These are phyloP conservation scores for Suillus spraguei DNA, from an alignment of 768 basidiomycete species.

Conservation along the genomic window DNA sequence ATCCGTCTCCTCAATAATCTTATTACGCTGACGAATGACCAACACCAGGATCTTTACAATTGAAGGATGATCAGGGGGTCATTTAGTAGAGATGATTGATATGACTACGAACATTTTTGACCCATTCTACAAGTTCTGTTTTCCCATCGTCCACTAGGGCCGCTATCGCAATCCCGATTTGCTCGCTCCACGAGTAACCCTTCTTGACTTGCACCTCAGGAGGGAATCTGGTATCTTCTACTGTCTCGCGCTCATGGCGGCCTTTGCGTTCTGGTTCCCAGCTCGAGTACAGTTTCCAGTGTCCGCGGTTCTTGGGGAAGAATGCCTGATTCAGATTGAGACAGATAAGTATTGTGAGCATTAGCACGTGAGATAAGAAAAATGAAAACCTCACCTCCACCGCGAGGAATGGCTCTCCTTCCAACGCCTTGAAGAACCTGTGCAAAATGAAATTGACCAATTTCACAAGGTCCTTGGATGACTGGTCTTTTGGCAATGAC, in stretches of 20 bases:
- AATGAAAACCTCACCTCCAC: conserved; percentile 69
- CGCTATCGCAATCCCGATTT: conserved; percentile 84
- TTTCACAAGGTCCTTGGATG: conserved; percentile 80
- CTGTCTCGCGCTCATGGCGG: conserved; percentile 32
- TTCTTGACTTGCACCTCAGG: conserved; percentile 83
- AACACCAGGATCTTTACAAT: conserved; percentile 56
- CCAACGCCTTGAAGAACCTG: conserved; percentile 91
- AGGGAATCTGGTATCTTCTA: conserved; percentile 46
- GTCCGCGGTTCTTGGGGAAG: conserved; percentile 85
- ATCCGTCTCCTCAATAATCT: conserved; percentile 65
- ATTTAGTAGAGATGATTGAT: conserved; percentile 12
- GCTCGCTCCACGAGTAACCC: conserved; percentile 86
- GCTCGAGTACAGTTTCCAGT: conserved; percentile 86
- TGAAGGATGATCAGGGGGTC: conserved; percentile 19
- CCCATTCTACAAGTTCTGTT: conserved; percentile 72
- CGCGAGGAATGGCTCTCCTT: conserved; percentile 82
- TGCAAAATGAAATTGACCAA: conserved; percentile 87
- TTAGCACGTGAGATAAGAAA: conserved; percentile 24
- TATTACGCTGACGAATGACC: conserved; percentile 60
- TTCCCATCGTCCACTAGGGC: conserved; percentile 70
- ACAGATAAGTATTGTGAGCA: conserved; percentile 24
- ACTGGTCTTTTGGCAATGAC: conserved; percentile 74
- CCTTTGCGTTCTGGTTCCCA: conserved; percentile 61
- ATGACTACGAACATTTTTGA: conserved; percentile 67
- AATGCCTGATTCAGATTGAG: conserved; percentile 56